Percentiles rank a stretch among this genome's conserved stretches.
phyloP scores from a whole-genome alignment of 163 green algal genomes.

The Scenedesmus sp. region DNA sequence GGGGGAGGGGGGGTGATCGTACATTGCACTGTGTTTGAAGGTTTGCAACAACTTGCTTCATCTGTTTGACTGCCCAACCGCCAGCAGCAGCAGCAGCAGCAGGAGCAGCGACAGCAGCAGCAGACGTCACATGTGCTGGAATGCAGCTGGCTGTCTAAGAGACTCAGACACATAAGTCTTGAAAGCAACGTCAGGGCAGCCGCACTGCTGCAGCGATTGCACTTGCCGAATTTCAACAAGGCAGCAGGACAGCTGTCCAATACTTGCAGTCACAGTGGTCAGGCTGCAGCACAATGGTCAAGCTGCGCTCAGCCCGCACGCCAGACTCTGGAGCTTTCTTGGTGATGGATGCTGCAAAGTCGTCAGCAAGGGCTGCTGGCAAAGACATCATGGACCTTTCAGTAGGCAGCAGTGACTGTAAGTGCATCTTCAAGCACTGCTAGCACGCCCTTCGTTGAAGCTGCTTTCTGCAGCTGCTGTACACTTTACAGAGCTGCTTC shows the following conservation, averaged over 20 bases:
- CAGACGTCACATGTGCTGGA: neutral
- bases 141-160: neutral
- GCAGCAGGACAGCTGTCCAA: slow-evolving; percentile 1
- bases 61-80: neutral
- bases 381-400: slow-evolving; percentile 60
- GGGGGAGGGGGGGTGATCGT: too few species aligned
- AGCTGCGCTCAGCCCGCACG: slow-evolving; percentile 44
- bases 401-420: slow-evolving; percentile 50
- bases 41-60: too few species aligned
- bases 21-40: neutral
- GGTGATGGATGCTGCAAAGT: slow-evolving; percentile 60
- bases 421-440: neutral
- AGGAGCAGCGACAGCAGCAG: neutral
- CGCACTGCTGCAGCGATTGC: neutral
- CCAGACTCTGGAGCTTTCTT: slow-evolving; percentile 56
- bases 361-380: slow-evolving; percentile 2
- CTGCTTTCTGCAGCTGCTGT: neutral
- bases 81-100: neutral
- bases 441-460: neutral
- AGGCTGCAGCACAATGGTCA: slow-evolving; percentile 2
- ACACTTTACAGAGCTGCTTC: neutral
- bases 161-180: neutral
- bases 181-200: too few species aligned
- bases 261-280: neutral
- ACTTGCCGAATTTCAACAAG: neutral